These are phyloP conservation scores for Wickerhamiella kurtzmanii DNA, from an alignment of 805 yeast genomes.

Conservation along the genomic window DNA sequence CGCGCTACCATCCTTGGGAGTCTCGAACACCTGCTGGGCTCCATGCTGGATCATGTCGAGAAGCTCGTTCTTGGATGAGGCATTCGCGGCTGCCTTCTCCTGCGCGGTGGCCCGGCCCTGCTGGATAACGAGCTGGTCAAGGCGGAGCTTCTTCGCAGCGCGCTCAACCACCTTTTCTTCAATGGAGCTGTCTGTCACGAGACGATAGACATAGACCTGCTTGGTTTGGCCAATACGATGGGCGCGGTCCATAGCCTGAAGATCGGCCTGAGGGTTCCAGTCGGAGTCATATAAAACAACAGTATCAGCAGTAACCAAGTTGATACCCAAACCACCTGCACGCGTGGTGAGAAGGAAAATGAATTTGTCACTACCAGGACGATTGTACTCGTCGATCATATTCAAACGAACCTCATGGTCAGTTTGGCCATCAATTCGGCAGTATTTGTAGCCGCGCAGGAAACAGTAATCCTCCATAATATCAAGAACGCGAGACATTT, in stretches of 20 bases:
- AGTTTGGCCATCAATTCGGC: conserved; percentile 89
- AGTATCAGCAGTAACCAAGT: conserved; percentile 80
- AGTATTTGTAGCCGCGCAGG: conserved; percentile 70
- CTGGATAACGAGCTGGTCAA: conserved; percentile 91
- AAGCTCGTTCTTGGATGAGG: conserved; percentile 57
- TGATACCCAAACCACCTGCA: conserved; percentile 95
- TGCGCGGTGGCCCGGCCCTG: conserved; percentile 57
- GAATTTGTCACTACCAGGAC: conserved; percentile 68
- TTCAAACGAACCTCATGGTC: conserved; percentile 83
- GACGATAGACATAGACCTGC: conserved; percentile 83
- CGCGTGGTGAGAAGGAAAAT: conserved; percentile 79
- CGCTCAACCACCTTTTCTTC: conserved; percentile 93
- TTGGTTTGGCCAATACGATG: conserved; percentile 95
- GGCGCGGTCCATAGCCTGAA: conserved; percentile 97
- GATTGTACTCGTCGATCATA: conserved; percentile 86
- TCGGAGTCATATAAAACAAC: conserved; percentile 84
- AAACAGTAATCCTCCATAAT: conserved; percentile 85
- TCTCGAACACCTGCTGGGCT: conserved; percentile 74
- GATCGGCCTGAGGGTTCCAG: conserved; percentile 97
- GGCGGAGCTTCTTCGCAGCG: conserved; percentile 84
- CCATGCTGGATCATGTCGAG: conserved; percentile 95
- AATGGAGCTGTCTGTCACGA: conserved; percentile 89
- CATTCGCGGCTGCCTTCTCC: conserved; percentile 26
- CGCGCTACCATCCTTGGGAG: conserved; percentile 18
- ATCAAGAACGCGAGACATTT: conserved; percentile 82